Conservation (phyloP, 179 eudicot genomes). For the Gypsophila paniculata region DNA sequence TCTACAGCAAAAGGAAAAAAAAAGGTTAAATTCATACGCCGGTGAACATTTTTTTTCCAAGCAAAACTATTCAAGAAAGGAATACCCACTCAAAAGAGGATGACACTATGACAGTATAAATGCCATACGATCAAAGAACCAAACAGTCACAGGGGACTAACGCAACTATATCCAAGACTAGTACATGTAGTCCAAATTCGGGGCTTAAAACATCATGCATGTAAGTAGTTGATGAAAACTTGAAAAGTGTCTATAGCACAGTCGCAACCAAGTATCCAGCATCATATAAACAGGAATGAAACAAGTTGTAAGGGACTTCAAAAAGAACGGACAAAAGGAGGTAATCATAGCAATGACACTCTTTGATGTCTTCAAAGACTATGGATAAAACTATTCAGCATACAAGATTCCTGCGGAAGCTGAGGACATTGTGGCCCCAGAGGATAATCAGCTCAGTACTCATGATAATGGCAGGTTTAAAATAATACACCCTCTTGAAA, state of each 20-base stretch:
- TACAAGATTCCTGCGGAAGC: neutral
- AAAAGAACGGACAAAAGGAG: neutral
- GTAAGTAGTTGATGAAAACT: neutral
- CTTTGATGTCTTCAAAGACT: too few relatives aligned
- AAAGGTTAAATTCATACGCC: neutral
- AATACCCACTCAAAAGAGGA: neutral
- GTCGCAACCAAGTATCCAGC: neutral
- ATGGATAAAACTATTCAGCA: neutral
- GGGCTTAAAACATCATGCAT: neutral
- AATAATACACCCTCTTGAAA: neutral
- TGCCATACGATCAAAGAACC: neutral
- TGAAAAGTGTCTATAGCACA: neutral
- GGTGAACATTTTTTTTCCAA: neutral
- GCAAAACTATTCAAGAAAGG: neutral
- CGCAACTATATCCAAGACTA: neutral
- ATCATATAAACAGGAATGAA: neutral
- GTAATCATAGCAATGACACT: neutral
- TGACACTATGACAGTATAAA: neutral
- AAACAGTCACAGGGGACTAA: neutral
- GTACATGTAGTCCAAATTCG: neutral
- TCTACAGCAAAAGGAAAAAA: slow-evolving; percentile 36
- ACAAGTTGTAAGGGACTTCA: neutral
- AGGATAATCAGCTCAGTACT: neutral
- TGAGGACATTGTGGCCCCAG: neutral
- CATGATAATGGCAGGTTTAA: neutral